These are phyloP conservation scores for Cystobasidium pallidum DNA, from an alignment of 1,284 basidiomycete species.

Conservation along the genomic window DNA sequence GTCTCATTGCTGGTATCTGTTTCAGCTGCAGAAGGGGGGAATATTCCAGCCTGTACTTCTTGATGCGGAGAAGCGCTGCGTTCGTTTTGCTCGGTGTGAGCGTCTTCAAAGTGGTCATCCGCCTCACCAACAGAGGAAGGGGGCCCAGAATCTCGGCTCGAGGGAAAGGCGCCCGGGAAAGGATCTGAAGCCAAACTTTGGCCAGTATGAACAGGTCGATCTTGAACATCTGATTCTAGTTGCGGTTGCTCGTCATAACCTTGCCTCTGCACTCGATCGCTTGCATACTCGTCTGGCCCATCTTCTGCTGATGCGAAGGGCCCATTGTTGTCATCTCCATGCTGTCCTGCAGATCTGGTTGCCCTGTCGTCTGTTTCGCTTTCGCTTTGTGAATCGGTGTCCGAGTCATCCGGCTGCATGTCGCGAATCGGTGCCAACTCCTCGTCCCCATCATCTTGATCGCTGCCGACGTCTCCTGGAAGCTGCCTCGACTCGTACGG, in stretches of 20 bases:
- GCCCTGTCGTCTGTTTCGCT: neutral
- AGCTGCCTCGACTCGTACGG: constrained; percentile 33
- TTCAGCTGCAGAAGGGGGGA: constrained; percentile 1
- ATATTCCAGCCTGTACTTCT: neutral
- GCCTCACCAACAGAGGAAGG: constrained; percentile 8
- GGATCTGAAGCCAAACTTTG: constrained; percentile 21
- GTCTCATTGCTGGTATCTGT: constrained; percentile 5
- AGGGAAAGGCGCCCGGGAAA: constrained; percentile 34
- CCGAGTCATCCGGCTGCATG: constrained; percentile 32
- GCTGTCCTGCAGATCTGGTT: neutral
- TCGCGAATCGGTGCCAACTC: constrained; percentile 38
- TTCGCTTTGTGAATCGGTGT: constrained; percentile 33
- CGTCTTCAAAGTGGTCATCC: constrained; percentile 39
- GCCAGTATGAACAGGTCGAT: constrained; percentile 20
- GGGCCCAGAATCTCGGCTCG: neutral
- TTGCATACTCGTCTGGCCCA: neutral
- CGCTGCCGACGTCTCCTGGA: constrained; percentile 1
- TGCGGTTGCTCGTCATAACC: neutral
- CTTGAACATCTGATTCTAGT: neutral
- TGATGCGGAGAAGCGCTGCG: constrained; percentile 9
- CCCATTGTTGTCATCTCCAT: neutral
- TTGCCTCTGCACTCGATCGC: neutral
- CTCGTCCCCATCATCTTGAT: constrained; percentile 19
- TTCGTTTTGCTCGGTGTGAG: constrained; percentile 10
- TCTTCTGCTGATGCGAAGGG: constrained; percentile 16